Evolutionary conservation across 495 filamentous ascomycete species (phyloP).

Genomic region (Usnea hakonensis): DNA sequence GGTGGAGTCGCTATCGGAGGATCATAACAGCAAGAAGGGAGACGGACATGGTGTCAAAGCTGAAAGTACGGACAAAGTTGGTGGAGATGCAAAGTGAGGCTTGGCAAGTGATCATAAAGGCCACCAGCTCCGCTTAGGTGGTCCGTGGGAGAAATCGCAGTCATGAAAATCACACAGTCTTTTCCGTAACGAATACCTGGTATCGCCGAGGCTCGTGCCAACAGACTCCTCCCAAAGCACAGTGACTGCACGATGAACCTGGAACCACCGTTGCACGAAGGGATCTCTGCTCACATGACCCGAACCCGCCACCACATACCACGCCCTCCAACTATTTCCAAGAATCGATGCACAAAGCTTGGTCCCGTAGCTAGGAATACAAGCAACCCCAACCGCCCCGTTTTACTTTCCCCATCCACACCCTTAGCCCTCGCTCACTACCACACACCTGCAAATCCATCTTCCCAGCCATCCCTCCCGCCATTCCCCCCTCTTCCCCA

Average conservation of each 20-base stretch:
- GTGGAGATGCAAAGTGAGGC: not conserved
- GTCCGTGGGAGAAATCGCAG: not conserved
- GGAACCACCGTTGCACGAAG: not conserved
- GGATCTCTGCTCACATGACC: not conserved
- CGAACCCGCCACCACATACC: too few relatives aligned
- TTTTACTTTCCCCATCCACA: too few relatives aligned
- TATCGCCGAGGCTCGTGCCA: not conserved
- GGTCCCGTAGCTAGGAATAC: too few relatives aligned
- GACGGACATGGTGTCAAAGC: not conserved
- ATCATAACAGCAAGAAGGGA: not conserved
- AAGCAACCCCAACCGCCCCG: too few relatives aligned
- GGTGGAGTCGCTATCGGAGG: not conserved
- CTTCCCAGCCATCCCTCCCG: too few relatives aligned
- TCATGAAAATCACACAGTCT: not conserved
- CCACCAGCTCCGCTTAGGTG: not conserved
- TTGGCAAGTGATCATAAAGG: not conserved
- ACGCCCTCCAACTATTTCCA: too few relatives aligned
- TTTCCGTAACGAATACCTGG: not conserved
- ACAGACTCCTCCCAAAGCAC: not conserved
- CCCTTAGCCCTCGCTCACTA: too few relatives aligned
- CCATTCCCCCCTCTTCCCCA: too few relatives aligned
- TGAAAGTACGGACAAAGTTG: not conserved
- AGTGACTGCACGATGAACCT: not conserved
- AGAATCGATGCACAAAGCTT: too few relatives aligned
- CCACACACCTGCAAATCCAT: too few relatives aligned